These are phyloP conservation scores for Kwoniella mangroviensis DNA, from an alignment of 768 basidiomycete genomes.

Conservation along the genomic window DNA sequence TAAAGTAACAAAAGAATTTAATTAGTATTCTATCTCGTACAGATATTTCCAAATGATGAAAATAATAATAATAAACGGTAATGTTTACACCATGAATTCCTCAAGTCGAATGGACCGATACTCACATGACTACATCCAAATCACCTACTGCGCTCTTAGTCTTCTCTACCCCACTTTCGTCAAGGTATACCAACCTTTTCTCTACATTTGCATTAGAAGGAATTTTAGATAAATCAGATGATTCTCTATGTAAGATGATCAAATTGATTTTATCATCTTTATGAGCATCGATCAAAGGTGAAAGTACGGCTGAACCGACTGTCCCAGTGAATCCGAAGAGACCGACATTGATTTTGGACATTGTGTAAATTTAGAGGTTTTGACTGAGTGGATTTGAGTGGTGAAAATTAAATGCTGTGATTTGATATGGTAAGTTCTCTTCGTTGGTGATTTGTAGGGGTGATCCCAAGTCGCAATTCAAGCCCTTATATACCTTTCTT, in stretches of 20 bases:
- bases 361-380: slow-evolving; percentile 1
- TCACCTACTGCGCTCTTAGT: slow-evolving; percentile 7
- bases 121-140: slow-evolving; percentile 23
- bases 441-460: too few species aligned
- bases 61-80: too few species aligned
- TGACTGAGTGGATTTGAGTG: too few species aligned
- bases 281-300: slow-evolving; percentile 11
- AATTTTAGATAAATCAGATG: slow-evolving; percentile 15
- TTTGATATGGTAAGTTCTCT: too few species aligned
- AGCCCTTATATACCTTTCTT: too few species aligned
- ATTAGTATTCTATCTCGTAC: not conserved
- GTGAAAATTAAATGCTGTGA: too few species aligned
- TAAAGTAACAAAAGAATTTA: not conserved
- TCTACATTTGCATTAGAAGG: slow-evolving; percentile 9
- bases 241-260: slow-evolving; percentile 19
- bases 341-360: slow-evolving; percentile 12
- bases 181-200: slow-evolving; percentile 12
- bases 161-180: slow-evolving; percentile 5
- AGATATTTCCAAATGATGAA: too few species aligned
- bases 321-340: slow-evolving; percentile 17
- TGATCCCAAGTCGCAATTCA: too few species aligned
- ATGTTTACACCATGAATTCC: too few species aligned
- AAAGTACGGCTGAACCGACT: slow-evolving; percentile 15
- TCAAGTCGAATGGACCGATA: not conserved
- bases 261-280: slow-evolving; percentile 18